Evolutionary conservation across 805 yeast genomes (phyloP), one percentile per base, ranked within the genome.

Genomic region (Starmerella riodocensis): DNA sequence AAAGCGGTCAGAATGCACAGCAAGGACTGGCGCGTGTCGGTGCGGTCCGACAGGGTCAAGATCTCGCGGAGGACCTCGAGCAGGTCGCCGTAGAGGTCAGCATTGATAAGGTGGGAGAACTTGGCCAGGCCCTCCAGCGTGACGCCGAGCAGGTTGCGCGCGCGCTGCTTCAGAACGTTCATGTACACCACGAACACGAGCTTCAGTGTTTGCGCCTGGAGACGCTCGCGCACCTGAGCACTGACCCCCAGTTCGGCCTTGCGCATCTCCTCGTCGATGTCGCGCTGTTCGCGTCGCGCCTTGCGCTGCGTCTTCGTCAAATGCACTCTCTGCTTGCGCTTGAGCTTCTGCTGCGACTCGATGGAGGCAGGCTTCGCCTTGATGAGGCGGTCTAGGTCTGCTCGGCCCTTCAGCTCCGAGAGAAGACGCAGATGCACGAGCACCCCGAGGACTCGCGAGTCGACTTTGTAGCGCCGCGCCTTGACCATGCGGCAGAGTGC

Each of bases 61-160:
- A 86, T 71, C 58, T 91, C 97, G 49, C 86, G 69, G 58, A 91
- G 67, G 6, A 86, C 94, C 55, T 79, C 93, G 37, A 91, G 65
- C 60, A 91, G 76, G 57, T 91, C 98, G 20, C 97, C 97, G 50
- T 91, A 69, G 32, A 91, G 65, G 49, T 91, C 97, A 41, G 88
- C 74, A 55, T 91, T 91, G 19, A 93, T 85, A 76, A 86, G 76
- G 53, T 79, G 91, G 2, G 97, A 94, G 55, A 78, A 85, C 54
- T 74, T 74, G 1, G 96, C 81, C 41, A 91, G 62, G 3, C 97
- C 97, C 62, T 91, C 97, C 39, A 91, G 65, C 0, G 88, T 93
- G 0, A 88, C 69, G 6, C 93, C 94, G 66, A 84, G 75, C 38
- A 91, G 63, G 16, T 71, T 69, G 28, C 74, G 70, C 16, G 76